Evolutionary conservation across 768 basidiomycete genomes (phyloP), one percentile per base, ranked within the genome.

Genomic region (Boletellus emodensis): DNA sequence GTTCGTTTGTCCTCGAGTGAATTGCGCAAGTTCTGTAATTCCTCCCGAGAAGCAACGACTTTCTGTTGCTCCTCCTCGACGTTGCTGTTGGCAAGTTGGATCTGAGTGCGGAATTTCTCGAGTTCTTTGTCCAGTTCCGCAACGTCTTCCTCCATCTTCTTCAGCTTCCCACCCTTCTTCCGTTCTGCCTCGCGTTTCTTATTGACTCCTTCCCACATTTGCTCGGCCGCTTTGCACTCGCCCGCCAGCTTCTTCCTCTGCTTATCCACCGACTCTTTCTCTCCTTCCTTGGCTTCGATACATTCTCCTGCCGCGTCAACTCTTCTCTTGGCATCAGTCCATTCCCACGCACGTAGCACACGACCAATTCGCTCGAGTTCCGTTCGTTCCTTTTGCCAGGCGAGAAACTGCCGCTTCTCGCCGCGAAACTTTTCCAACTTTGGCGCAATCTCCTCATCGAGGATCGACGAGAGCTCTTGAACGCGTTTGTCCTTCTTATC

Each of bases 401-500:
- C 84, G 28, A 98, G 76, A 62, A 83, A 97, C 6, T 86, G 81
- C 30, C 90, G 82, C 65, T 96, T 97, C 72, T 99, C 92, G 17
- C 75, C 74, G 9, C 95, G 84, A 3, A 97, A 83, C 56, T 86
- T 92, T 62, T 97, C 87, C 38, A 98, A 75, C 64, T 97, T 98
- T 1, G 96, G 95, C 0, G 82, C 86, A 62, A 98, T 96, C 70
- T 97, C 96, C 66, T 97, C 94, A 0, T 72, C 68, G 22, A 97
- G 80, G 17, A 90, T 75, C 2, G 81, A 75, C 14, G 80, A 85
- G 62, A 96, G 84, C 69, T 98, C 94, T 50, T 90, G 84, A 13
- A 98, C 87, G 53, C 88, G 85, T 71, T 95, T 97, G 57, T 98
- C 92, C 72, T 98, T 98, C 78, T 95, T 97, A 22, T 79, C 78